Base-by-base conservation (phyloP, 2,329 filamentous ascomycete species). In the Didymella glomerata region DNA sequence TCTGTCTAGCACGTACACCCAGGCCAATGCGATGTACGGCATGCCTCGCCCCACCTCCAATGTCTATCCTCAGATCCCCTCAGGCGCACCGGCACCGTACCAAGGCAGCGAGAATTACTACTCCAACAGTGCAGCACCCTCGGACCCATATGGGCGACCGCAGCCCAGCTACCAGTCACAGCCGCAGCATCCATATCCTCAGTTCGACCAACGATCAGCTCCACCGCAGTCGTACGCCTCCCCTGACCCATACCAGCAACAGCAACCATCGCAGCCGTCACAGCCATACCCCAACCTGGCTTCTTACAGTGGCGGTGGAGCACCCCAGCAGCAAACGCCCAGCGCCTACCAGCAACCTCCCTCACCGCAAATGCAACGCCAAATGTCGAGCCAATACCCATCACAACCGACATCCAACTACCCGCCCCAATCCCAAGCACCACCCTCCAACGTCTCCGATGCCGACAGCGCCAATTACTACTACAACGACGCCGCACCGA, bases 1-100 rank as follows among this genome's bases (percentile, higher is more conserved):
- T 38, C 83, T 99, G 25, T 96, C 93, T 9, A 96, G 90, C 76
- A 94, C 95, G 1, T 98, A 98, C 75, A 90, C 88, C 64, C 92
- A 96, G 70, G 90, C 94, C 36, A 72, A 75, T 32, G 76, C 80
- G 34, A 77, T 77, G 65, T 78, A 78, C 45, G 72, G 74, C 25
- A 67, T 77, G 36, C 76, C 76, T n/a, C 77, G 80, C 41, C 78
- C 85, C 10, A 76, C 85, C 5, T 85, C 82, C 20, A 83, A 83
- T 51, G 84, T 90, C 14, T 97, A 97, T 73, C 90, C 92, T 10
- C 85, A 86, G 4, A 84, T 96, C 54, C 70, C 72, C 16, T 64
- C 72, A 14, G 70, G 71, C 7, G 62, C 66, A 18, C 66, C 67
- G 2, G 69, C 72, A 18, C 66, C 72, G 8, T 63, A 61, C 14